Evolutionary conservation across 805 yeast genomes (phyloP).

Genomic region (Candida michaelii): DNA sequence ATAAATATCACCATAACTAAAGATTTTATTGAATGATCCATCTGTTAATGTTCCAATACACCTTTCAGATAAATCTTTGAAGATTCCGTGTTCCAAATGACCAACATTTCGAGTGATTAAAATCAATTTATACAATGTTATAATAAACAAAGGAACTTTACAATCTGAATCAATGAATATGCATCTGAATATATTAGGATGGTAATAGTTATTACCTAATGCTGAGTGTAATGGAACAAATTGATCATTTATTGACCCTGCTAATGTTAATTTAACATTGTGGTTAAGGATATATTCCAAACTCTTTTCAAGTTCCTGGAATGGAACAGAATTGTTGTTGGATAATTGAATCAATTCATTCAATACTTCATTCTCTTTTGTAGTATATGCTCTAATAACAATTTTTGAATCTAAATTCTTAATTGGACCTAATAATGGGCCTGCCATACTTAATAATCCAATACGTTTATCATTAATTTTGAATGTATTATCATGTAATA

Average conservation of each 20-base stretch:
- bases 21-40: constrained; percentile 31
- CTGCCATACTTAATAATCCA: constrained; percentile 38
- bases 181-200: constrained; percentile 38
- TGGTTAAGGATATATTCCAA: constrained; percentile 21
- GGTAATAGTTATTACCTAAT: constrained; percentile 27
- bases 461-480: constrained; percentile 19
- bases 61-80: constrained; percentile 29
- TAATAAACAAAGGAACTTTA: constrained; percentile 29
- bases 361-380: constrained; percentile 35
- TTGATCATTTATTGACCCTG: constrained; percentile 36
- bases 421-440: constrained; percentile 33
- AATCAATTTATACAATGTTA: constrained; percentile 26
- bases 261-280: constrained; percentile 37
- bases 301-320: constrained; percentile 19
- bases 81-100: constrained; percentile 28
- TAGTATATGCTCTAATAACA: constrained; percentile 37
- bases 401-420: constrained; percentile 33
- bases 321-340: constrained; percentile 19
- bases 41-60: constrained; percentile 24
- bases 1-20: constrained; percentile 25
- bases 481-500: constrained; percentile 15
- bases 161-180: constrained; percentile 19
- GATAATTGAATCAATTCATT: constrained; percentile 36
- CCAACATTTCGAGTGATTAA: constrained; percentile 38
- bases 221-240: constrained; percentile 37